phyloP scores from a whole-genome alignment of 2,329 filamentous ascomycete species.

The Pyrenophora seminiperda region DNA sequence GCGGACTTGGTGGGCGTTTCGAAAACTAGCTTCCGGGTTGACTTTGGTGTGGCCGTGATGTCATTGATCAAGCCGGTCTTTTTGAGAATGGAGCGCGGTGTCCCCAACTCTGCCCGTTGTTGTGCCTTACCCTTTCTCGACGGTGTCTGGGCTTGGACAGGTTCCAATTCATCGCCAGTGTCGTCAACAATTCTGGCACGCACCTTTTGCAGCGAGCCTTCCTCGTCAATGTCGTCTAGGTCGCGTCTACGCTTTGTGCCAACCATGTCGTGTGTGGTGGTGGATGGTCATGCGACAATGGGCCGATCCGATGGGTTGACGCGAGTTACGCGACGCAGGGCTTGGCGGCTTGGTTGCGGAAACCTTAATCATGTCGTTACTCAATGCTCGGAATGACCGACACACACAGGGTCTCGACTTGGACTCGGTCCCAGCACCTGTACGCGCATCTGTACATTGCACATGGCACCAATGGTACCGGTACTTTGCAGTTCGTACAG shows the following conservation, averaged over 20 bases:
- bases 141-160: slow-evolving; percentile 37
- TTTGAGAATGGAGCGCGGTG: slow-evolving; percentile 44
- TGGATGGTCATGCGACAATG: slow-evolving; percentile 5
- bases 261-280: slow-evolving; percentile 29
- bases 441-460: too few relatives aligned
- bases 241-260: slow-evolving; percentile 42
- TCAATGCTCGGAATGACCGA: too few relatives aligned
- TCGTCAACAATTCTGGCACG: slow-evolving; percentile 25
- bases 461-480: too few relatives aligned
- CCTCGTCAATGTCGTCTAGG: slow-evolving; percentile 23
- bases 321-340: slow-evolving; percentile 31
- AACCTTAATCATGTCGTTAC: not conserved
- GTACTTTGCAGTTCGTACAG: too few relatives aligned
- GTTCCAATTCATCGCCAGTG: slow-evolving; percentile 25
- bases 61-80: slow-evolving; percentile 31
- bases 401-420: too few relatives aligned
- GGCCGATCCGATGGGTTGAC: slow-evolving; percentile 14
- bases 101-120: slow-evolving; percentile 33
- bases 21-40: slow-evolving; percentile 54
- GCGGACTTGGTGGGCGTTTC: slow-evolving; percentile 50
- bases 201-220: slow-evolving; percentile 34
- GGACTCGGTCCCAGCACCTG: too few relatives aligned
- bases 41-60: slow-evolving; percentile 49
- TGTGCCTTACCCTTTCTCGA: slow-evolving; percentile 33
- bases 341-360: slow-evolving; percentile 13